Base-by-base conservation (phyloP, 129 eudicot genomes). In the Centaurea solstitialis region DNA sequence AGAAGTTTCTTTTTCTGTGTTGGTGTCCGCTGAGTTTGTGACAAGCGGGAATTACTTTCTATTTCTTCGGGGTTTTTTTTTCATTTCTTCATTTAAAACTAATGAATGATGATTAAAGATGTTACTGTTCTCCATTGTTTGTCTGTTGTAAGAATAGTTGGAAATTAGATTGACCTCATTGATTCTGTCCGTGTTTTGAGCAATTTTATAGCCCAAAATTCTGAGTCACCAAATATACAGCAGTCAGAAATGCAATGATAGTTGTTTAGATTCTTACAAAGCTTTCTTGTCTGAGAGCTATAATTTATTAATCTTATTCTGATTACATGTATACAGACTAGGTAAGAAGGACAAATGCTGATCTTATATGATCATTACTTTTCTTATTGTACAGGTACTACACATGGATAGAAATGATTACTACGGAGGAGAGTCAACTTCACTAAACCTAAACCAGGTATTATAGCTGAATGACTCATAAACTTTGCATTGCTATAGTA, bases 361-460 rank as follows among this genome's bases (percentile, higher is more conserved):
- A n/a, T 23, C 37, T 6, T n/a, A 7, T 33, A 74, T n/a, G 26
- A 61, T 76, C 39, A 23, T 80, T 72, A 68, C 50, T 65, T 71
- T 69, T 62, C 77, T 35, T 41, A 47, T 80, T 26, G 65, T 70
- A 78, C 76, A 90, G 94, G 94, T 90, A 38, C 81, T 90, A 26
- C 94, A 90, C 81, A 90, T 90, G 91, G 94, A 90, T 79, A 86
- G 91, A 50, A 87, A 90, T 86, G 94, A 90, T 75, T 90, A 90
- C 85, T 90, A 90, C 70, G 94, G 94, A 68, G 94, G 91, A 70
- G 94, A 88, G 30, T 90, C 94, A 23, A 90, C 90, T 61, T 90
- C 94, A 18, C 91, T 90, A 2, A 86, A 81, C 80, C 87, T 90
- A 73, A 86, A 84, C 59, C 91, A 87, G 88, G 94, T 88, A 72